Conservation (phyloP, 345 rosid genomes). For the Gossypium turneri region DNA sequence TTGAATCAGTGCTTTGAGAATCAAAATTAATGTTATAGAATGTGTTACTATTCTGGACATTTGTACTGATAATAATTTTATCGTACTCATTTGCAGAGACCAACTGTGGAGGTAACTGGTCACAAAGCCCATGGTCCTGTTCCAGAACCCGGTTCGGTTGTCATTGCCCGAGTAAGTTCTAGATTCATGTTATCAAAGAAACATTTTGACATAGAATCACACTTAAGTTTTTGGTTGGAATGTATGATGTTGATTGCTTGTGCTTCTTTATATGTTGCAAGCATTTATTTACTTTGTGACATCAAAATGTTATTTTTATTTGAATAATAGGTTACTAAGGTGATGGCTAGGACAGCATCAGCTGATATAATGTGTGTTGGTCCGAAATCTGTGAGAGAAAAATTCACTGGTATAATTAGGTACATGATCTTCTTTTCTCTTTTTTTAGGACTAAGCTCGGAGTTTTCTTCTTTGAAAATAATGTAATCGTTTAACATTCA, state of each 20-base stretch:
- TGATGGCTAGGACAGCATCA: conserved; percentile 69
- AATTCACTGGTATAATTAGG: conserved; percentile 83
- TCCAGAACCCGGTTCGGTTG: conserved; percentile 81
- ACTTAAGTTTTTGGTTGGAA: neutral
- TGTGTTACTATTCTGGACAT: neutral
- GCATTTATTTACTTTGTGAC: neutral
- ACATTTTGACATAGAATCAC: neutral
- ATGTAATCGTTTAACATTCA: neutral
- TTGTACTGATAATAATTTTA: neutral
- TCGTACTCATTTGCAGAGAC: conserved; percentile 42
- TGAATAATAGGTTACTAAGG: conserved; percentile 64
- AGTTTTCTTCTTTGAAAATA: neutral
- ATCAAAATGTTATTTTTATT: neutral
- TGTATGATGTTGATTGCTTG: neutral
- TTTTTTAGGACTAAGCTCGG: neutral
- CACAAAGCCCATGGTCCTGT: conserved; percentile 81
- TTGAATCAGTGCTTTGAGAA: neutral
- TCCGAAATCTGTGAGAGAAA: conserved; percentile 67
- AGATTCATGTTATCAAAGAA: neutral
- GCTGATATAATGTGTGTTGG: conserved; percentile 89
- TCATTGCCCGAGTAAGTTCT: conserved; percentile 65
- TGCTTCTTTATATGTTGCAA: neutral
- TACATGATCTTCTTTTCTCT: conserved; percentile 11
- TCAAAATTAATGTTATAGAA: neutral
- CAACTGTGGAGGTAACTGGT: conserved; percentile 72